phyloP scores from a whole-genome alignment of 257 asterid species.

The Solanum lignicaule region DNA sequence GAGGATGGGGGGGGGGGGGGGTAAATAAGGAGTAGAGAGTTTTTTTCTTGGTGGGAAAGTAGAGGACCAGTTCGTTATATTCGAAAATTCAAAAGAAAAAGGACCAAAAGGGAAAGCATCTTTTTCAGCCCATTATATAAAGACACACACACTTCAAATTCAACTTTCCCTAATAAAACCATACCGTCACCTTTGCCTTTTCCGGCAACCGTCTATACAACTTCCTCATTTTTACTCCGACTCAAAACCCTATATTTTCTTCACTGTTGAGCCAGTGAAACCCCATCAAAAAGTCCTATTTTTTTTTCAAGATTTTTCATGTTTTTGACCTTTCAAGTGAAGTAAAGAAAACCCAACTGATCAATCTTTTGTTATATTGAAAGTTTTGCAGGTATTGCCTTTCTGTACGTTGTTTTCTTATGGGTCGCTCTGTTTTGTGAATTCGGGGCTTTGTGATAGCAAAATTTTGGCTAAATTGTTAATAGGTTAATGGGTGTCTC shows the following conservation, averaged over 20 bases:
- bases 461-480: background rate
- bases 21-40: background rate
- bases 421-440: background rate
- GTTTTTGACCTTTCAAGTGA: background rate
- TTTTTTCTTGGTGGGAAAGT: background rate
- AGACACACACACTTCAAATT: background rate
- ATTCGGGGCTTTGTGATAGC: background rate
- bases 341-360: background rate
- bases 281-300: background rate
- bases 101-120: background rate
- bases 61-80: background rate
- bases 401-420: background rate
- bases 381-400: background rate
- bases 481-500: background rate
- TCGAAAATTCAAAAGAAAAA: background rate
- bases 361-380: background rate
- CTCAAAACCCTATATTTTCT: background rate
- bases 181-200: background rate
- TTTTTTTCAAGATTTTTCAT: background rate
- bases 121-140: background rate
- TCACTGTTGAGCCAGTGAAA: background rate
- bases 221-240: background rate
- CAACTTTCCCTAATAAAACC: conserved; percentile 1
- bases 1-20: too few species aligned
- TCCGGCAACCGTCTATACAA: background rate